A percentile compares a stretch with the other conserved stretches of the same genome.
Evolutionary conservation across 2,329 filamentous ascomycete species (phyloP).

Genomic region (Beauveria scarabaeidicola): DNA sequence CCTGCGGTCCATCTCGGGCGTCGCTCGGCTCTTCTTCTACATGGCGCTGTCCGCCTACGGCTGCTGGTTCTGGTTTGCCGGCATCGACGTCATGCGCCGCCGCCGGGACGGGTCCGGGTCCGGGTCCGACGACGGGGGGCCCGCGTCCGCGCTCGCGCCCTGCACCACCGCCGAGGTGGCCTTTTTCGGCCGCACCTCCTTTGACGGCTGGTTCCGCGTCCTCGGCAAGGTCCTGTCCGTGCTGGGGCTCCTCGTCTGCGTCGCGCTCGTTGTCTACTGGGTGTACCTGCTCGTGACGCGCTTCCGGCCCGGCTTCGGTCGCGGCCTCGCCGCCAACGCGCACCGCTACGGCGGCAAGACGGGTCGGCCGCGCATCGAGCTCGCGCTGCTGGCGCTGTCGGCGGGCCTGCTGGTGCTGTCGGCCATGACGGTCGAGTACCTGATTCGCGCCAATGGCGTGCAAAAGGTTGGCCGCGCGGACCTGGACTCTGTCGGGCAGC

Average conservation of each 20-base stretch:
- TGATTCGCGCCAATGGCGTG: slow-evolving; percentile 15
- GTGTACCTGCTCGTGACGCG: slow-evolving; percentile 5
- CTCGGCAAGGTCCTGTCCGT: slow-evolving; percentile 14
- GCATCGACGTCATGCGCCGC: slow-evolving; percentile 15
- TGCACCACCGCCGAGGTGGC: too few relatives aligned
- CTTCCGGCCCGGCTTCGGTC: slow-evolving; percentile 11
- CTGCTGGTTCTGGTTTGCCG: slow-evolving; percentile 19
- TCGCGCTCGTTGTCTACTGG: slow-evolving; percentile 6
- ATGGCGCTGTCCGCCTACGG: slow-evolving; percentile 16
- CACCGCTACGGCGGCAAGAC: neutral
- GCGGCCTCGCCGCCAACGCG: slow-evolving; percentile 3
- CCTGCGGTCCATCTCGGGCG: slow-evolving; percentile 15
- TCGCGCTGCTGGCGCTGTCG: slow-evolving; percentile 15
- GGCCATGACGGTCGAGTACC: slow-evolving; percentile 15
- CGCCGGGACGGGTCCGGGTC: neutral
- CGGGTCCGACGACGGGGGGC: too few relatives aligned
- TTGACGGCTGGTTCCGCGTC: slow-evolving; percentile 16
- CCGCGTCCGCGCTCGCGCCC: too few relatives aligned
- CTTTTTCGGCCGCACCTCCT: slow-evolving; percentile 14
- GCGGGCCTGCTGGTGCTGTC: slow-evolving; percentile 16
- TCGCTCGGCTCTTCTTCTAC: slow-evolving; percentile 18
- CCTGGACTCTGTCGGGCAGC: slow-evolving; percentile 16
- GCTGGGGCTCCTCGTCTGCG: slow-evolving; percentile 14
- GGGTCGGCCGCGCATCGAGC: slow-evolving; percentile 15
- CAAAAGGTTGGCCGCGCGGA: slow-evolving; percentile 10